Base-by-base conservation (phyloP, 768 basidiomycete genomes). In the Ramaria rubella region DNA sequence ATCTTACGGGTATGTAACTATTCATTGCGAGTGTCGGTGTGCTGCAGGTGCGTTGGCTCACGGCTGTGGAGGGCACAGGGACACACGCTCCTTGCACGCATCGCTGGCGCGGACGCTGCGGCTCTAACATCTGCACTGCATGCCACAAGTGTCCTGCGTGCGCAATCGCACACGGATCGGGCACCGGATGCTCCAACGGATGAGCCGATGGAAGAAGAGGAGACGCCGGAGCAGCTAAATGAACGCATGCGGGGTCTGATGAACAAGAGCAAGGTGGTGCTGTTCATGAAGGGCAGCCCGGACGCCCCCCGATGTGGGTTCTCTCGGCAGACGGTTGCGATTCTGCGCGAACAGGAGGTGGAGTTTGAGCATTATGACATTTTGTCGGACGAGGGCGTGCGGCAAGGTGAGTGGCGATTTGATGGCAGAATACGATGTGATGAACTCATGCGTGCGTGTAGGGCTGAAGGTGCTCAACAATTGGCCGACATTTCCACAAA, bases 211-310 rank as follows among this genome's bases (percentile, higher is more conserved):
- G 62, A 65, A n/a, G 45, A 60, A 27, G 55, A 57, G 23, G 59
- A 56, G 38, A 79, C 82, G 0, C 70, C 75, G 17, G 89, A 88
- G 62, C 77, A 88, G 63, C 78, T 95, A 21, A 75, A 79, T 15
- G 67, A 70, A 42, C 79, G 93, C 49, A 80, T 94, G 65, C 74
- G 70, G 15, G 61, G 59, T 44, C 71, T 99, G 57, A 95, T 97
- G 93, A 79, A 77, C 59, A 81, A 90, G 70, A 80, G 78, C 70
- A 75, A 77, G 21, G 83, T 94, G 11, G 85, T 95, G 26, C 65
- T 94, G 57, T 93, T 94, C 77, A 94, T 95, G 90, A 95, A 95
- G 69, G 92, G 92, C 19, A 77, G 72, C 50, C 90, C 91, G 0
- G 78, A 84, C 30, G 74, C 72, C 2, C 92, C 92, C 5, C 81